A percentile compares a stretch with the other conserved stretches of the same genome.
phyloP scores from a whole-genome alignment of 139 green algal species.

The Chlamydomonas urium region DNA sequence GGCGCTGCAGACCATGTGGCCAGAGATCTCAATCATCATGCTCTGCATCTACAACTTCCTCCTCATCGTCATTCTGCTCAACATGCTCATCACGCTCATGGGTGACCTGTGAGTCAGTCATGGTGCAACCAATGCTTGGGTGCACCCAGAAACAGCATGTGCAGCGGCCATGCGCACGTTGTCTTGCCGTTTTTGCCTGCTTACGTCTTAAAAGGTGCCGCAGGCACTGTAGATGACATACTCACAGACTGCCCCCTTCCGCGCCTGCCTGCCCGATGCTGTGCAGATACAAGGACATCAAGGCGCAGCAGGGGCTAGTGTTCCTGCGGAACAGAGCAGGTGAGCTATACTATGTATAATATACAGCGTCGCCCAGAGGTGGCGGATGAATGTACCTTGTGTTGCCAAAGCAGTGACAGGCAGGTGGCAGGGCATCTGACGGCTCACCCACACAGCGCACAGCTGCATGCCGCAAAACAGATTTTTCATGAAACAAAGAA shows the following conservation, averaged over 20 bases:
- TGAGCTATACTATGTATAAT: not conserved
- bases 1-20: slow-evolving; percentile 9
- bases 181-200: no score
- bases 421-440: no score
- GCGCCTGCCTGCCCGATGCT: slow-evolving; percentile 25
- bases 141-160: no score
- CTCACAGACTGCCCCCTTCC: slow-evolving; percentile 17
- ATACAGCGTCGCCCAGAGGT: not conserved
- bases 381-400: not conserved
- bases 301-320: slow-evolving; percentile 13
- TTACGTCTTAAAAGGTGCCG: no score
- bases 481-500: not conserved
- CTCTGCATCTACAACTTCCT: slow-evolving; percentile 39
- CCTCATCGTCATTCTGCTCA: slow-evolving; percentile 37
- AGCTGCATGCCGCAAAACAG: not conserved
- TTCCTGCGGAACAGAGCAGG: slow-evolving; percentile 5
- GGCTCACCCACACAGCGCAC: no score
- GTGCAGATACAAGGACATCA: slow-evolving; percentile 29
- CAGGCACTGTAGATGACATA: no score
- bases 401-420: not conserved
- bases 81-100: slow-evolving; percentile 51
- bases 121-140: no score
- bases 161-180: no score
- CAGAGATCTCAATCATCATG: slow-evolving; percentile 23
- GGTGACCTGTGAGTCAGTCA: slow-evolving; percentile 35